phyloP scores from a whole-genome alignment of 768 basidiomycete species.

The Mycena floridula region DNA sequence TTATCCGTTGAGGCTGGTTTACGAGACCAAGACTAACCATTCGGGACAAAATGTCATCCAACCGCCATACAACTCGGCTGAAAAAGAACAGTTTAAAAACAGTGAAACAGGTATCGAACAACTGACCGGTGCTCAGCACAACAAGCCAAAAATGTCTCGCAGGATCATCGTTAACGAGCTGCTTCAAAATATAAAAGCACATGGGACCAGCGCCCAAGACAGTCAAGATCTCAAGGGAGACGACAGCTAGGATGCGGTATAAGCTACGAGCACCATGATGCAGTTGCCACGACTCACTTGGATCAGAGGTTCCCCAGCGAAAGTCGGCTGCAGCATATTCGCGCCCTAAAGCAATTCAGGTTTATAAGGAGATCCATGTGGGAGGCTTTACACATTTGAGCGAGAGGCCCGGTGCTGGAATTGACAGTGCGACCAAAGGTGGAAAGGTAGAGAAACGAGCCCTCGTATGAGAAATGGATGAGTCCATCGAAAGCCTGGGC shows the following conservation, averaged over 20 bases:
- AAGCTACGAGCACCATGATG: too few species aligned
- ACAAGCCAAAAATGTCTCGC: slow-evolving; percentile 77
- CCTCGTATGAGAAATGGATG: slow-evolving; percentile 76
- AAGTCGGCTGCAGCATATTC: slow-evolving; percentile 78
- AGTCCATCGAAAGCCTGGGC: slow-evolving; percentile 70
- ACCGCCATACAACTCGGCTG: slow-evolving; percentile 75
- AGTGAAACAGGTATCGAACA: slow-evolving; percentile 48
- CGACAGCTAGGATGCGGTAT: too few species aligned
- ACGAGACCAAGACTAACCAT: too few species aligned
- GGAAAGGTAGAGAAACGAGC: slow-evolving; percentile 74
- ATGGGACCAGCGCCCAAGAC: slow-evolving; percentile 74
- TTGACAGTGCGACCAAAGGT: slow-evolving; percentile 70
- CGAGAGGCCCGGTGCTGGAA: slow-evolving; percentile 61
- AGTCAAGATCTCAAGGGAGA: slow-evolving; percentile 79
- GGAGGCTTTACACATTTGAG: slow-evolving; percentile 65
- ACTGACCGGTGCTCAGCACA: slow-evolving; percentile 56
- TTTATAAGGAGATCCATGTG: not conserved
- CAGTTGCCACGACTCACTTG: too few species aligned
- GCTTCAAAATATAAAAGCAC: slow-evolving; percentile 65
- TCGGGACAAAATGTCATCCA: slow-evolving; percentile 92
- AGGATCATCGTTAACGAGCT: slow-evolving; percentile 58
- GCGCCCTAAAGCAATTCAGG: slow-evolving; percentile 46
- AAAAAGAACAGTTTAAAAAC: too few species aligned
- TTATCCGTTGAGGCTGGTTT: too few species aligned
- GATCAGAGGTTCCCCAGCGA: slow-evolving; percentile 77